These are phyloP conservation scores for Picea abies DNA, from an alignment of 83 land plant genomes.

Conservation along the genomic window DNA sequence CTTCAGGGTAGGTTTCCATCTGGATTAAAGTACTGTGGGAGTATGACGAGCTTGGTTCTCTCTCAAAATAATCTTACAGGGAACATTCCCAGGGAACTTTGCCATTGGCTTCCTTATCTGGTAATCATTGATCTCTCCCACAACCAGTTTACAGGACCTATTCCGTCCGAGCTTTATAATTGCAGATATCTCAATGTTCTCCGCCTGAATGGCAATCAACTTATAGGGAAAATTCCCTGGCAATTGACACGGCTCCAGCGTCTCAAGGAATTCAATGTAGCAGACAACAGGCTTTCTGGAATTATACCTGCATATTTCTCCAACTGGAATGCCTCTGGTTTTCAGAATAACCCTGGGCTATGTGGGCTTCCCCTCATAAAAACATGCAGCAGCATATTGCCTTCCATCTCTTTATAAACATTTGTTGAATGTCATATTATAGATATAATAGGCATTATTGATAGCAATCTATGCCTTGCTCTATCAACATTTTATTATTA, in stretches of 20 bases:
- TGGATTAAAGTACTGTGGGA: conserved; percentile 46
- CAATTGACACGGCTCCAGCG: conserved; percentile 35
- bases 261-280: conserved; percentile 42
- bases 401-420: too few relatives aligned
- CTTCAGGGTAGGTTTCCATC: conserved; percentile 49
- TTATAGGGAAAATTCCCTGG: conserved; percentile 47
- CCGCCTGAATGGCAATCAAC: conserved; percentile 35
- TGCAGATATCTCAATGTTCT: conserved; percentile 16
- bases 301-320: conserved; percentile 29
- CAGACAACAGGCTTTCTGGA: conserved; percentile 55
- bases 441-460: too few relatives aligned
- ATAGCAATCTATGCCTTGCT: too few relatives aligned
- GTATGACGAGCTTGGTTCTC: conserved; percentile 53
- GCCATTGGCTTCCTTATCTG: conserved; percentile 19
- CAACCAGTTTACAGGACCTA: conserved; percentile 31
- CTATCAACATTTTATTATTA: too few relatives aligned
- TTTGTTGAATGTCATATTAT: too few relatives aligned
- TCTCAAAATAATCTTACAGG: conserved; percentile 56
- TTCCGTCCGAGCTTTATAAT: conserved; percentile 16
- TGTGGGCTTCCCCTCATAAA: conserved; percentile 53
- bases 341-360: conserved; percentile 50
- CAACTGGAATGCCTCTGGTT: neutral
- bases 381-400: too few relatives aligned
- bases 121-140: conserved; percentile 19
- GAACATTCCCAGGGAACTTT: conserved; percentile 15